Conservation (phyloP, 139 green algal genomes). For the Chlamydomonas sp. region DNA sequence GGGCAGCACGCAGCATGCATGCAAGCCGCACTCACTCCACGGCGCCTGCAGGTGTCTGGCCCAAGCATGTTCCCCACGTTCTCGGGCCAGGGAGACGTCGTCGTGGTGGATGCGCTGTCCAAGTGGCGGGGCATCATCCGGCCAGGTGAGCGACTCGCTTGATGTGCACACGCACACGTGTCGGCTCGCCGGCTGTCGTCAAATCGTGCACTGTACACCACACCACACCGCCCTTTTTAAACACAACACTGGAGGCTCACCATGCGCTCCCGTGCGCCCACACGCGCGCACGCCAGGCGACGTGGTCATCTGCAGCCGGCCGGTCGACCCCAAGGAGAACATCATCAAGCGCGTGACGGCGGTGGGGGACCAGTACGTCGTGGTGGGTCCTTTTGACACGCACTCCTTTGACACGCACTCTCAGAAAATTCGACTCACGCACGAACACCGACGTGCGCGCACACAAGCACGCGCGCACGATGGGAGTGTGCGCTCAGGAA, state of each 20-base stretch:
- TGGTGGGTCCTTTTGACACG: too few species aligned
- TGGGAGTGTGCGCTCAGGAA: too few species aligned
- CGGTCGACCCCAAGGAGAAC: conserved; percentile 36
- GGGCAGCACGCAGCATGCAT: too few species aligned
- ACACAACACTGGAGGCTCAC: too few species aligned
- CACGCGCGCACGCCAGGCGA: too few species aligned
- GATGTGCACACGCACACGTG: neutral
- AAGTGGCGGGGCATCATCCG: neutral
- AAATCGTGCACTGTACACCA: too few species aligned
- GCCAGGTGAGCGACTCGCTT: neutral
- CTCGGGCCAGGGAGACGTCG: conserved; percentile 30
- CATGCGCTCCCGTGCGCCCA: too few species aligned
- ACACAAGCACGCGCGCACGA: too few species aligned
- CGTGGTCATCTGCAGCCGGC: conserved; percentile 46
- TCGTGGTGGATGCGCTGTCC: conserved; percentile 37
- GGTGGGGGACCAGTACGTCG: conserved; percentile 20
- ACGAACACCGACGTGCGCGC: too few species aligned
- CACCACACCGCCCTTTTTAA: too few species aligned
- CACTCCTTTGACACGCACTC: neutral
- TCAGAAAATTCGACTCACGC: neutral
- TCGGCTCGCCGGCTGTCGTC: neutral
- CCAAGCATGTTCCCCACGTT: conserved; percentile 51
- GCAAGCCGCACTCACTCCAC: too few species aligned
- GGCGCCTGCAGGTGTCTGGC: conserved; percentile 24
- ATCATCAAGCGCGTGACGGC: conserved; percentile 53